Base-by-base conservation (phyloP, 2,329 filamentous ascomycete species). In the Xylaria polymorpha region DNA sequence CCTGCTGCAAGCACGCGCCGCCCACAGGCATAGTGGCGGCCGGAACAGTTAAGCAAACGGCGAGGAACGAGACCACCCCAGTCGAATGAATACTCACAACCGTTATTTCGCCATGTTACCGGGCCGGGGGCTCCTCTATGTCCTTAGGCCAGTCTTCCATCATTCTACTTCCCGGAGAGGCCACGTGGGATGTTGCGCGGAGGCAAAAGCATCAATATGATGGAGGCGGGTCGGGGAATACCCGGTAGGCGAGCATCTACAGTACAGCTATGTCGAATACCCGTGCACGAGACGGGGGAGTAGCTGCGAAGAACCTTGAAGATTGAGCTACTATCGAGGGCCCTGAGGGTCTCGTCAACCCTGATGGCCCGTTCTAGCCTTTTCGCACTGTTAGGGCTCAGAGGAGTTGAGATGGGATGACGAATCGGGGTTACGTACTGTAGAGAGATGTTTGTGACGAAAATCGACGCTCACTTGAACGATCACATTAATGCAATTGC, bases 331-430 rank as follows among this genome's bases (percentile, higher is more conserved):
- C 25, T 5, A 57, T 74, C n/a, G 15, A 64, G 12, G 66, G 74
- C 32, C 71, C 69, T 2, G 67, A 74, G 43, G 61, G 62, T 14
- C 35, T 73, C 14, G 41, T 72, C 15, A 64, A 66, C 46, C 67
- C 63, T 4, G 43, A 53, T 15, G 73, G 73, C 12, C 69, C 69
- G 5, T 53, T 72, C 9, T 64, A 44, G 1, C 62, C 63, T 14
- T 71, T 73, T 43, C 73, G 73, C 41, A 61, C 66, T 5, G 5
- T 73, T 10, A 29, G 18, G 6, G 18, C 2, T 22, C 56, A 6
- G 29, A 69, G 0, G 20, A 71, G 46, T 25, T 50, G 46, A 50
- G 22, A 22, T 10, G 22, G 22, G 22, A 50, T 29, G 22, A 29
- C n/a, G 22, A 50, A 29, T 25, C 20, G 4, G 15, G 46, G 7